A percentile compares a stretch with the other conserved stretches of the same genome.
Evolutionary conservation across 495 filamentous ascomycete genomes (phyloP).

Genomic region (Neurospora sp.): DNA sequence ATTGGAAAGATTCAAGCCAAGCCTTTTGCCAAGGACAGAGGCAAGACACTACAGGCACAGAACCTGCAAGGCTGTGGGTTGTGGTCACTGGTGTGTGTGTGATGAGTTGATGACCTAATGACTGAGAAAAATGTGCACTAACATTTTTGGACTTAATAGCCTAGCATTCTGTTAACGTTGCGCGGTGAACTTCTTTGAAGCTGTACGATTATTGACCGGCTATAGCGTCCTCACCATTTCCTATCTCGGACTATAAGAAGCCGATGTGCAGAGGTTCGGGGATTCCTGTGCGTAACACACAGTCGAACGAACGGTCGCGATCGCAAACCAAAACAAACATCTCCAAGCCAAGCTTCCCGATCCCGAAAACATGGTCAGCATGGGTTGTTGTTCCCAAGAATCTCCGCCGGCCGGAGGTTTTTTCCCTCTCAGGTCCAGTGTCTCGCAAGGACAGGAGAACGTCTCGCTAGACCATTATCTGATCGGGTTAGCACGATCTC

Average conservation of each 20-base stretch:
- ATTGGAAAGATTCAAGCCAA: background rate
- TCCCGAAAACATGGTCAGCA: background rate
- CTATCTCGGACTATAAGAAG: background rate
- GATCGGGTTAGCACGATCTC: background rate
- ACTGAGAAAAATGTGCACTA: background rate
- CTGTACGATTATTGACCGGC: no score
- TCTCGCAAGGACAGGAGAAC: background rate
- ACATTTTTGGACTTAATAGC: background rate
- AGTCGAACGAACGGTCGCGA: background rate
- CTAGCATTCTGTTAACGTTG: no score
- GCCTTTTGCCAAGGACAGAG: background rate
- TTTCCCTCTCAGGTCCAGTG: background rate
- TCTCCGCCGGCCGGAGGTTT: background rate
- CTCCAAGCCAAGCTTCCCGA: background rate
- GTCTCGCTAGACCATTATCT: background rate
- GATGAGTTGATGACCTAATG: background rate
- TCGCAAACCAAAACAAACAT: background rate
- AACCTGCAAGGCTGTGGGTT: background rate
- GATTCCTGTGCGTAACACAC: background rate
- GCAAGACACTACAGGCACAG: background rate
- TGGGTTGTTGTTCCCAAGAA: background rate
- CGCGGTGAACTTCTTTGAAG: no score
- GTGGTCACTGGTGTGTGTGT: background rate
- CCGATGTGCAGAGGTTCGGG: background rate
- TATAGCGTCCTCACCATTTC: background rate